Evolutionary conservation across 75 land plant genomes (phyloP).

Genomic region (Azolla pinnata): DNA sequence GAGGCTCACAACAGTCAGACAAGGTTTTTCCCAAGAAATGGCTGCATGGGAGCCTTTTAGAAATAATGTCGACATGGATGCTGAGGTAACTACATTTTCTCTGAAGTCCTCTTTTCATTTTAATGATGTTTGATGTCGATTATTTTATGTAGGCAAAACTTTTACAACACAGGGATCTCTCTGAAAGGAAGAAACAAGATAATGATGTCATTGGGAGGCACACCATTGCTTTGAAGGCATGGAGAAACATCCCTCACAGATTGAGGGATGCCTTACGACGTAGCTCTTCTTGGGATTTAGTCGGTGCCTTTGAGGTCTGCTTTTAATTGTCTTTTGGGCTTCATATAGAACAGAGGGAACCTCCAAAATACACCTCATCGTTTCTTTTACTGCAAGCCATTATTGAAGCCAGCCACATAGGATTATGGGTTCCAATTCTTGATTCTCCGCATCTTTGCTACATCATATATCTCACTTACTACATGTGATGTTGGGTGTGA

Average conservation of each 20-base stretch:
- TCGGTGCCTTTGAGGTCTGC: conserved; percentile 65
- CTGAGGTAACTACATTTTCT: conserved; percentile 46
- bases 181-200: conserved; percentile 16
- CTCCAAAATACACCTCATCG: too few relatives aligned
- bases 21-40: conserved; percentile 12
- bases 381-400: too few relatives aligned
- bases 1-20: conserved; percentile 18
- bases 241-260: conserved; percentile 57
- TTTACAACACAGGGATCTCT: conserved; percentile 16
- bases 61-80: conserved; percentile 86
- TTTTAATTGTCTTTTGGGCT: neutral
- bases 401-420: too few relatives aligned
- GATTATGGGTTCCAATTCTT: too few relatives aligned
- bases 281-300: conserved; percentile 43
- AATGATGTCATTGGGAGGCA: conserved; percentile 29
- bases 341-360: neutral
- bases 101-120: conserved; percentile 1
- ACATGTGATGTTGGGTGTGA: too few relatives aligned
- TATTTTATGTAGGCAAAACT: conserved; percentile 34
- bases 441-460: neutral
- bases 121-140: neutral
- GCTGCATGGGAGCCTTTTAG: conserved; percentile 85
- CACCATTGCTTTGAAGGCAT: conserved; percentile 54
- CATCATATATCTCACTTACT: neutral
- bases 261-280: conserved; percentile 67